phyloP scores from a whole-genome alignment of 2,329 filamentous ascomycete genomes.

The Cercospora zeina region DNA sequence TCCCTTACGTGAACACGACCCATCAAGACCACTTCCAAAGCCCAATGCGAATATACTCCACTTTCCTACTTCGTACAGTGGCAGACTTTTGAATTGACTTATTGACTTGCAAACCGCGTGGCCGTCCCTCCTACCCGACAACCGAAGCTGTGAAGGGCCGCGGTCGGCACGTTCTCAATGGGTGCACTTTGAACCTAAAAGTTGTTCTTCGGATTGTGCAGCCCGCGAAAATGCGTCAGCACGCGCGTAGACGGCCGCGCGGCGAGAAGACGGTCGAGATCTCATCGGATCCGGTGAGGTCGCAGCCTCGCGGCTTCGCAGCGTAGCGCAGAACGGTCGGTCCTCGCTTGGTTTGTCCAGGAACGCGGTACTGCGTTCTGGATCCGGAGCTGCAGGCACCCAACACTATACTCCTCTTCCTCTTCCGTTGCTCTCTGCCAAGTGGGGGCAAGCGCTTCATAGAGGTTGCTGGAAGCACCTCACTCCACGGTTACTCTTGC shows the following conservation, averaged over 20 bases:
- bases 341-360: not conserved
- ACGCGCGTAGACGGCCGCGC: too few species aligned
- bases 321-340: not conserved
- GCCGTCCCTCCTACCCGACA: not conserved
- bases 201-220: not conserved
- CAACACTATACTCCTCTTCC: constrained; percentile 5
- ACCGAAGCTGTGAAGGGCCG: not conserved
- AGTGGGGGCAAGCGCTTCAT: constrained; percentile 7
- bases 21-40: not conserved
- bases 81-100: not conserved
- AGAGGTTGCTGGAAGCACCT: constrained; percentile 2
- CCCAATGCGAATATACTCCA: not conserved
- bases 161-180: constrained; percentile 4
- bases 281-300: not conserved
- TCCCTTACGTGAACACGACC: not conserved
- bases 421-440: constrained; percentile 8
- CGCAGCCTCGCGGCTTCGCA: too few species aligned
- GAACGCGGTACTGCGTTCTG: constrained; percentile 10
- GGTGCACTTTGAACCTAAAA: constrained; percentile 9
- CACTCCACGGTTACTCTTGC: not conserved
- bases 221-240: not conserved
- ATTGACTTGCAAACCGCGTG: constrained; percentile 11
- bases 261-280: not conserved
- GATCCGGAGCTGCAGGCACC: constrained; percentile 9
- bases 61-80: constrained; percentile 1